These are phyloP conservation scores for Allodekkera sacchari DNA, from an alignment of 805 yeast species.

Conservation along the genomic window DNA sequence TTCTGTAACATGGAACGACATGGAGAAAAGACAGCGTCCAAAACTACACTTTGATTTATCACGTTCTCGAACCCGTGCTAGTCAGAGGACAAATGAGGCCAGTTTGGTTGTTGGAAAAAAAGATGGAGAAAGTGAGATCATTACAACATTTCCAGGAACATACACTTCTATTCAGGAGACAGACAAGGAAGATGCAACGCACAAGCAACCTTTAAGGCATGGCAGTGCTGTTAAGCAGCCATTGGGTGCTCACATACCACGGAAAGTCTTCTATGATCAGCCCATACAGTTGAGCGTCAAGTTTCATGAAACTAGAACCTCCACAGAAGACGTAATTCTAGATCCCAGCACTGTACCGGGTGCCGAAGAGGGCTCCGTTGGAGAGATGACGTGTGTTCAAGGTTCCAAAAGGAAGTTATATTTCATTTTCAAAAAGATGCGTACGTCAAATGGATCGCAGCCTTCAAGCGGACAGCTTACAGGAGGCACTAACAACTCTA, in stretches of 20 bases:
- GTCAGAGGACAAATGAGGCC: constrained; percentile 26
- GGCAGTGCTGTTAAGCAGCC: too few relatives aligned
- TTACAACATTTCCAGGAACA: too few relatives aligned
- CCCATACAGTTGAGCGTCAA: constrained; percentile 36
- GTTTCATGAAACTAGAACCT: constrained; percentile 63
- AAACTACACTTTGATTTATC: constrained; percentile 19
- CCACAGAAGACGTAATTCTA: constrained; percentile 51
- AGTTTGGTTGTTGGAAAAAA: constrained; percentile 26
- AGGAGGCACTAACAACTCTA: constrained; percentile 6
- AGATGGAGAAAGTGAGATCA: too few relatives aligned
- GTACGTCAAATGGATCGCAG: too few relatives aligned
- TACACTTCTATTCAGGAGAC: too few relatives aligned
- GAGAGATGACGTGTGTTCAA: constrained; percentile 50
- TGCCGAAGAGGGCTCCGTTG: constrained; percentile 65
- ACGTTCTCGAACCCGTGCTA: constrained; percentile 19
- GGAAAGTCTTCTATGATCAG: too few relatives aligned
- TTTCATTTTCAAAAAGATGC: constrained; percentile 31
- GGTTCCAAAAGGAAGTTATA: constrained; percentile 29
- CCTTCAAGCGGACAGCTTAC: constrained; percentile 2
- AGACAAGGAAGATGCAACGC: too few relatives aligned
- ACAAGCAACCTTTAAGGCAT: too few relatives aligned
- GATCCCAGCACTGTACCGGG: constrained; percentile 55
- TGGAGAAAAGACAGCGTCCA: constrained; percentile 10
- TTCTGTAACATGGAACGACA: constrained; percentile 7
- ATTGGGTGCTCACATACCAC: too few relatives aligned